Evolutionary conservation across 2,329 filamentous ascomycete species (phyloP), one percentile per base, ranked within the genome.

Genomic region (Emydomyces testavorans): DNA sequence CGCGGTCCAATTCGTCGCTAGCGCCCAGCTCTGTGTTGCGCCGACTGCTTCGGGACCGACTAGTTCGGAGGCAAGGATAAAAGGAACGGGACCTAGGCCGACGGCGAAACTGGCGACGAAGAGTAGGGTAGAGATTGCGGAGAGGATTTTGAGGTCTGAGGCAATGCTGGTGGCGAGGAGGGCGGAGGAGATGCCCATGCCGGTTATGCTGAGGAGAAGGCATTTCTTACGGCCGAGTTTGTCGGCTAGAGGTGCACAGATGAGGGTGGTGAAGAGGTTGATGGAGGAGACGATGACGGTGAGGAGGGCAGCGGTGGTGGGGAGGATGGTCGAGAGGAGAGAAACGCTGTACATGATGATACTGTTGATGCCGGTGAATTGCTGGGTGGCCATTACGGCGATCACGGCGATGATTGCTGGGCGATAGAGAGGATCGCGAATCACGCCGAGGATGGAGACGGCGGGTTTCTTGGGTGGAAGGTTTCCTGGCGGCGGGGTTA

Each of bases 321-420:
- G 83, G 0, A 98, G 76, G 1, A 96, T 76, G 53, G 80, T 80
- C 26, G 83, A 79, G 11, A 98, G 76, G 1, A 98, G 79, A 0
- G 85, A 88, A 4, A 96, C 92, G 1, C 89, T 94, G 66, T 98
- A 98, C 89, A 98, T 95, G 67, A 96, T 84, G 60, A 96, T 90
- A 50, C 84, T 90, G 75, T 98, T 96, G 69, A 96, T 90, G 39
- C 87, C 90, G 50, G 85, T 90, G 31, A 95, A 74, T 64, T 98
- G 92, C 63, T 96, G 92, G 0, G 85, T 83, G 50, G 89, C 75
- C 89, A 96, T 95, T 56, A 94, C 82, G 1, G 86, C 88, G 10
- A 94, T 76, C 2, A 94, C 85, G 3, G 89, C 87, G 51, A 92
- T 74, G 46, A 93, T 81, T 45, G 83, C 83, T 0, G 79, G 81